These are phyloP conservation scores for Sporothrix phasma DNA, from an alignment of 2,329 filamentous ascomycete species.

Conservation along the genomic window DNA sequence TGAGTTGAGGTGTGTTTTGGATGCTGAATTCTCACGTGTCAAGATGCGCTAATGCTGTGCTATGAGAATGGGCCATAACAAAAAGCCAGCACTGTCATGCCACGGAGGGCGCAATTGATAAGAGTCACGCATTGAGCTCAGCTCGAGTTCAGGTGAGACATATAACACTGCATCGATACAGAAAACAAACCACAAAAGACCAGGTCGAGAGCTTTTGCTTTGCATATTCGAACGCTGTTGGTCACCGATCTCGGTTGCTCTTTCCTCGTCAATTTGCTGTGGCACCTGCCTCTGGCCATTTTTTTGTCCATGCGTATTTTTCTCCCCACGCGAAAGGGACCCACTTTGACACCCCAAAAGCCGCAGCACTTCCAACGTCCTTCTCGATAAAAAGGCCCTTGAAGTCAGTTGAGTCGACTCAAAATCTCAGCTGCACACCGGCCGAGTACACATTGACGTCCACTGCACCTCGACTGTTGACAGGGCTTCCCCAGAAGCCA, in stretches of 20 bases:
- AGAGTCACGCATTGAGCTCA: no score
- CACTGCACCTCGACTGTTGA: neutral
- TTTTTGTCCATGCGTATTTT: neutral
- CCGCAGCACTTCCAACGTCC: neutral
- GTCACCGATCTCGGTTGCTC: neutral
- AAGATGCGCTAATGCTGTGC: no score
- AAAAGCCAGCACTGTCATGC: no score
- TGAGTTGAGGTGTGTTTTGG: no score
- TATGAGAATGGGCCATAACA: no score
- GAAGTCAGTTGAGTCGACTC: neutral
- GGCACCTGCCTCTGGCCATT: neutral
- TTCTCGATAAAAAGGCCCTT: neutral
- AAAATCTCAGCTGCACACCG: neutral
- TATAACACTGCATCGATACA: no score
- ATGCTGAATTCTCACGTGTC: no score
- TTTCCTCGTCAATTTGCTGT: neutral
- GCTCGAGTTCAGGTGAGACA: no score
- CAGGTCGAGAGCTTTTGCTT: no score
- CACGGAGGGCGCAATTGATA: no score
- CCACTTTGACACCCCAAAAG: conserved; percentile 9
- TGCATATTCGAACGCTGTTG: neutral
- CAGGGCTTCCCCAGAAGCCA: no score
- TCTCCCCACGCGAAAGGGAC: neutral
- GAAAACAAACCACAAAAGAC: no score
- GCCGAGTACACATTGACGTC: neutral